Base-by-base conservation (phyloP, 2,329 filamentous ascomycete genomes). In the Rhytidhysteron rufulum region DNA sequence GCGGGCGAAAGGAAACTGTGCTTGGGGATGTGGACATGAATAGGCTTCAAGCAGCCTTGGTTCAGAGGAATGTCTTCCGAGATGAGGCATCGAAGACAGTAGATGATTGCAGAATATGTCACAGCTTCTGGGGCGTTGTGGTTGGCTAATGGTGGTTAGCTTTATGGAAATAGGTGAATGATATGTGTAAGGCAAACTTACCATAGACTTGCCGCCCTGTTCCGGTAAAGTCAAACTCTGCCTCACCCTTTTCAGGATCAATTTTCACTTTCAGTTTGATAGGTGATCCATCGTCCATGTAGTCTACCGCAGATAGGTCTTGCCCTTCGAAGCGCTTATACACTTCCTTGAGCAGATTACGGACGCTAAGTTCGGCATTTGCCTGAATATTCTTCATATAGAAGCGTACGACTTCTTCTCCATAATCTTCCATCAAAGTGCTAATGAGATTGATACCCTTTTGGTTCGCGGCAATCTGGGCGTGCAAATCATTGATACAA, bases 401-500 rank as follows among this genome's bases (percentile, higher is more conserved):
- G 55, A 86, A 84, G 51, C 88, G 82, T 0, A 94, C 88, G 0
- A 85, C 84, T 2, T 82, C 73, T 51, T 88, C 82, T 13, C 83
- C 82, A 51, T 90, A 93, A 54, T 93, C 88, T 15, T 79, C 75
- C 49, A 94, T 89, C 2, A 93, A 70, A 0, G 77, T 74, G 36
- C 77, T 78, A 49, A 94, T 93, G 17, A 91, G 71, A 25, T 80
- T 82, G 55, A 91, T 91, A 7, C 88, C 88, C 52, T 89, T 89
- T 53, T 88, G 84, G 55, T 95, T 94, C 10, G 88, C 87, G 0
- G 88, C 87, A 10, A 93, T 83, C 59, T 94, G 88, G 0, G 88
- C 88, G 62, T 90, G 89, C 30, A 95, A 73, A 58, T 94, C 88
- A 38, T 88, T 90, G 49, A 94, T 73, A 58, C 94, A 94, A 62